Evolutionary conservation across 495 filamentous ascomycete genomes (phyloP), one percentile per base, ranked within the genome.

Genomic region (Xylaria nigripes): DNA sequence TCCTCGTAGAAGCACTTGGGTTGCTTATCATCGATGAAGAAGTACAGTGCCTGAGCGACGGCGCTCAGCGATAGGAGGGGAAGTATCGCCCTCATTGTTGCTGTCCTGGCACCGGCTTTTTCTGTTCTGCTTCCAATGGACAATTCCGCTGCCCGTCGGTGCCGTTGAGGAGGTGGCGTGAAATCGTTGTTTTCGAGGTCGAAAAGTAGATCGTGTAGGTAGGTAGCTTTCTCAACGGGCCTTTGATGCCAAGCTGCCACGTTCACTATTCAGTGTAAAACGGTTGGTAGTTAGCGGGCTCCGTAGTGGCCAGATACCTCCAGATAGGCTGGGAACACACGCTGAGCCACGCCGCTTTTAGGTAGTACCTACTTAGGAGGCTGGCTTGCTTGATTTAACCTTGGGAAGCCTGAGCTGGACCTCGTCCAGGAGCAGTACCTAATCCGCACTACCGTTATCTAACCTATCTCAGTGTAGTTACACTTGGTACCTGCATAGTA

Each of bases 1-100:
- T 97, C 94, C 76, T 98, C 93, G 73, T 86, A 96, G 83, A 98
- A 97, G 73, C 93, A 98, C 68, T 87, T 90, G 58, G 84, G 80
- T 59, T 76, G 74, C 15, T 81, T 79, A 59, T 86, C 86, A 64
- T 97, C 91, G 70, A 97, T 83, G 77, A 88, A 96, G 81, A 98
- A 96, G 81, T 95, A 90, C 52, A 98, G 82, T 36, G 89, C 90
- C 57, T 89, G 83, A 45, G 84, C 80, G 55, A 74, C 62, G 44
- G 72, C 58, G 67, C 69, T 64, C 59, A 81, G 67, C 32, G 71
- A 71, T 25, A 78, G 72, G 46, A 81, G 67, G 21, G 75, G 69
- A 57, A 79, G 69, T 61, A 77, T 60, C 43, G 66, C 60, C 66
- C 72, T 74, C 77, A 81, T 80, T 47, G 36, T 58, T 55, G 24